Conservation (phyloP, 1,284 basidiomycete species). For the Lentinus polychrous region DNA sequence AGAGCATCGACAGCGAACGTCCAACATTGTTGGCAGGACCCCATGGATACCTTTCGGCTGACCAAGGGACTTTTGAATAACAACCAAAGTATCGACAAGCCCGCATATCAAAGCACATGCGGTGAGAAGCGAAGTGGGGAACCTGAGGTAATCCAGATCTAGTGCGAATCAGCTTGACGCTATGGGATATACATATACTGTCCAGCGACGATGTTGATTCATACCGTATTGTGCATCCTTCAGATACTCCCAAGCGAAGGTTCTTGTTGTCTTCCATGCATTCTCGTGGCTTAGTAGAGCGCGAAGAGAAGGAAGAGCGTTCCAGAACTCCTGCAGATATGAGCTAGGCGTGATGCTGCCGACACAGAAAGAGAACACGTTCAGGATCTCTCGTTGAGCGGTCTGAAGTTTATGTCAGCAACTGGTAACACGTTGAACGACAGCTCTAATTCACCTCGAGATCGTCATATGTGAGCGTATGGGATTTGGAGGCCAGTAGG, state of each 20-base stretch:
- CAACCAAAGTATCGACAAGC: slow-evolving; percentile 16
- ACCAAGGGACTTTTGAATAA: not conserved
- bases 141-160: slow-evolving; percentile 44
- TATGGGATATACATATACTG: not conserved
- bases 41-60: not conserved
- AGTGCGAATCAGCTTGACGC: not conserved
- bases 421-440: not conserved
- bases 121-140: slow-evolving; percentile 45
- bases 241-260: slow-evolving; percentile 43
- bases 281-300: slow-evolving; percentile 28
- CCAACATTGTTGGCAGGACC: not conserved
- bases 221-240: slow-evolving; percentile 40
- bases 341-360: slow-evolving; percentile 49
- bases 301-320: slow-evolving; percentile 42
- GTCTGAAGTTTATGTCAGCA: slow-evolving; percentile 27
- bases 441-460: slow-evolving; percentile 37
- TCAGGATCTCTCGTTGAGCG: slow-evolving; percentile 52
- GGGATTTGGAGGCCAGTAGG: slow-evolving; percentile 32
- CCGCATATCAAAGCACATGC: slow-evolving; percentile 40
- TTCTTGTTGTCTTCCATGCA: slow-evolving; percentile 39
- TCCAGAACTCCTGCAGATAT: slow-evolving; percentile 52
- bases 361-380: slow-evolving; percentile 38
- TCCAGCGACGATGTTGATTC: slow-evolving; percentile 3
- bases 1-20: not conserved
- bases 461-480: slow-evolving; percentile 35